Evolutionary conservation across 2,329 filamentous ascomycete species (phyloP).

Genomic region (Sarocladiaceae sp.): DNA sequence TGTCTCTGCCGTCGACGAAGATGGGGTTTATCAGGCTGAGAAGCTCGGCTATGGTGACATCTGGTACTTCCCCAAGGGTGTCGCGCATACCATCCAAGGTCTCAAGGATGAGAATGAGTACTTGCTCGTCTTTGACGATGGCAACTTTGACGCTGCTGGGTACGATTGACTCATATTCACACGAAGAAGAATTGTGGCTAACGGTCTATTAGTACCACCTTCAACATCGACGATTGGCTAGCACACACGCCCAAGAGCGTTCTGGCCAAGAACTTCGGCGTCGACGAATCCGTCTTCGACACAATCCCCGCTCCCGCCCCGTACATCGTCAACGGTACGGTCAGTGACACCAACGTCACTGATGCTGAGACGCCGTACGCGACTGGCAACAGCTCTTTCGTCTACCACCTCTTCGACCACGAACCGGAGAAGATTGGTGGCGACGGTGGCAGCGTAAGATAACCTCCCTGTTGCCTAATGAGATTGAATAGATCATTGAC

Average conservation of each 20-base stretch:
- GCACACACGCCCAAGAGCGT: conserved; percentile 58
- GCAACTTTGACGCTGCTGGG: conserved; percentile 61
- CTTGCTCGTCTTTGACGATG: conserved; percentile 62
- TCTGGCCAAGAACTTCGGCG: conserved; percentile 65
- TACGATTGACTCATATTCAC: conserved; percentile 23
- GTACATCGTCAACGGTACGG: conserved; percentile 57
- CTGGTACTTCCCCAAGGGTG: conserved; percentile 66
- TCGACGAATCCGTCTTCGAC: conserved; percentile 55
- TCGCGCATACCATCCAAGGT: conserved; percentile 59
- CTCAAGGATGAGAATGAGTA: conserved; percentile 65
- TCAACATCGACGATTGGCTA: conserved; percentile 69
- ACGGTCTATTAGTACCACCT: conserved; percentile 51
- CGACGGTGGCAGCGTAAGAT: conserved; percentile 43
- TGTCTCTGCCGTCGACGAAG: conserved; percentile 58
- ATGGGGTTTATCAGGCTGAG: conserved; percentile 51
- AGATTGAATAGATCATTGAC: no score
- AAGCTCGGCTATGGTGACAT: conserved; percentile 58
- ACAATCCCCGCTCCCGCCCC: conserved; percentile 53
- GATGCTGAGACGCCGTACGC: conserved; percentile 39
- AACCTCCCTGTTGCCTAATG: background rate
- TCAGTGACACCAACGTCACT: conserved; percentile 37
- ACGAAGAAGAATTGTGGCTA: background rate
- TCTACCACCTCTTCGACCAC: conserved; percentile 56
- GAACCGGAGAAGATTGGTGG: conserved; percentile 54
- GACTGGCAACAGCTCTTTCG: conserved; percentile 55